Base-by-base conservation (phyloP, 2,329 filamentous ascomycete genomes). In the Hymenoscyphus fructigenus region DNA sequence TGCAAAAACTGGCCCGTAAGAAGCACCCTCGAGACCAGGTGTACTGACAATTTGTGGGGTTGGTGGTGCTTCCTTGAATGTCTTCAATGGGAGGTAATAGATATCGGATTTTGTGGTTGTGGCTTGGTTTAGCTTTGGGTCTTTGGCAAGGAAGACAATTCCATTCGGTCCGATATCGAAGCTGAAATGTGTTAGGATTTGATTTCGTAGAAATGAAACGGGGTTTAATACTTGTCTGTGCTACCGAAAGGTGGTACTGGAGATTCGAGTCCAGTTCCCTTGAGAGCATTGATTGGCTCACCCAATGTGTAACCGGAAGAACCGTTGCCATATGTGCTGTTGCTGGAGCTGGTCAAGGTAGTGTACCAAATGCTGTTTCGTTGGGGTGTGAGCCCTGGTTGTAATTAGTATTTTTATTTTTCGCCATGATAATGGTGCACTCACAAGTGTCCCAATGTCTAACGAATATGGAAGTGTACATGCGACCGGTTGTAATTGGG, bases 1-100 rank as follows among this genome's bases (percentile, higher is more conserved):
- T 3, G 91, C 93, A 78, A 96, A 96, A 0, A 84, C 82, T 0
- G 92, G 91, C 0, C 28, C 47, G 3, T 59, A 57, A 1, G 70
- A 73, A 36, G 68, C 68, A 20, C 71, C 71, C 56, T 70, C 65
- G n/a, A 72, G 63, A 5, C 60, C 57, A 3, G 70, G 70, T 14
- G 70, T 73, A 14, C 55, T 44, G 23, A 71, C 56, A 6, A 68
- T 36, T 55, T 68, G 62, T 1, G 68, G 63, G n/a, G 57, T 26
- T 2, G 66, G 53, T 44, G 65, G 62, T 36, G 66, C n/a, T 47
- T 69, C 67, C 12, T 63, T 67, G 60, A 72, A 73, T 28, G 64
- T 69, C 5, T 57, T 66, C n/a, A 73, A 62, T 4, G 67, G 66
- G n/a, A 73, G 29, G 32, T 68, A 73, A 57, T 70, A 72, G 14